These are phyloP conservation scores for Geranium incanum DNA, from an alignment of 441 rosid genomes.

Conservation along the genomic window DNA sequence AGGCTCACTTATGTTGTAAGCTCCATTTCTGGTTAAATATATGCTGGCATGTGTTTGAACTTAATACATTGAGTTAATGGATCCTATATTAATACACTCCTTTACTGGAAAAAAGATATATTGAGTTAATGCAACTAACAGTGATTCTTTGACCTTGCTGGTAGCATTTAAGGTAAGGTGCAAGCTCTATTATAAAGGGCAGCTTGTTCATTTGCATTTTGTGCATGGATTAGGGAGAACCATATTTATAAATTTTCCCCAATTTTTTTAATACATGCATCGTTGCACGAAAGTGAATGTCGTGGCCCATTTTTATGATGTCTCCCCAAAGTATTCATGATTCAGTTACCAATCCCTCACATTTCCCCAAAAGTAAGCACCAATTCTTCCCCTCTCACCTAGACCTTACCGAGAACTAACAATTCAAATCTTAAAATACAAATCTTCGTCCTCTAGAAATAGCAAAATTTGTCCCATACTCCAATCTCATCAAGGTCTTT, in stretches of 20 bases:
- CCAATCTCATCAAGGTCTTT: background rate
- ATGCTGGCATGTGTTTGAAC: background rate
- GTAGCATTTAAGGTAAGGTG: background rate
- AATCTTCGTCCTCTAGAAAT: background rate
- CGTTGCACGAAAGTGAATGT: background rate
- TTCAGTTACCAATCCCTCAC: conserved; percentile 2
- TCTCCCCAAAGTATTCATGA: background rate
- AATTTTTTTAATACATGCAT: background rate
- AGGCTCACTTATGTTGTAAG: background rate
- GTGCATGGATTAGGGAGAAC: background rate
- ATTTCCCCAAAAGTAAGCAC: background rate
- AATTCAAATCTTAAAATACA: background rate
- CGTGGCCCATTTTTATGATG: background rate
- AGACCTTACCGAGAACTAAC: background rate
- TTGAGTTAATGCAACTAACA: background rate
- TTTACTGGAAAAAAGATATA: no score
- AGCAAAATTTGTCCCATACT: background rate
- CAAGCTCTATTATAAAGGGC: background rate
- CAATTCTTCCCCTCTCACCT: background rate
- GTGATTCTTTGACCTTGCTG: background rate
- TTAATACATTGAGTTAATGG: background rate
- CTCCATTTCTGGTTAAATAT: background rate
- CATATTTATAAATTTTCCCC: background rate
- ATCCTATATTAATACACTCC: no score
- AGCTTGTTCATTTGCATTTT: background rate